Evolutionary conservation across 2,329 filamentous ascomycete species (phyloP), one percentile per base, ranked within the genome.

Genomic region (Exutisphaerella laricina): DNA sequence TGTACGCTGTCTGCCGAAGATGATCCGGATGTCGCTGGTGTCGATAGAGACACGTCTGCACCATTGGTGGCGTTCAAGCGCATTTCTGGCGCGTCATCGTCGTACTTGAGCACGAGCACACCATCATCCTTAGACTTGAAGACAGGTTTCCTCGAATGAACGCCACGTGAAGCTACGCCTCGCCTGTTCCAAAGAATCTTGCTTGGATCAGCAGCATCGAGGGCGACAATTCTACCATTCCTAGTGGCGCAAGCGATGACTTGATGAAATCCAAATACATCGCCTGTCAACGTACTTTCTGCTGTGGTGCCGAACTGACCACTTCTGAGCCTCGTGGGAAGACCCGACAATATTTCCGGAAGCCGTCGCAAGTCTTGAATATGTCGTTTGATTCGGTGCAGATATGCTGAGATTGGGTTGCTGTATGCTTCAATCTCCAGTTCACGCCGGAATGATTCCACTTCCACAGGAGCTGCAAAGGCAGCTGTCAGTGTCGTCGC

Each of bases 201-300:
- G 3, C 88, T 88, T 9, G 83, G 74, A 46, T 81, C 82, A 17
- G 82, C 86, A 23, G 82, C 79, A 63, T 95, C 82, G 14, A 98
- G 70, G 3, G 83, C 87, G 53, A 89, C 84, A 13, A 97, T 68
- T 51, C 85, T 82, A 10, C 89, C 89, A 43, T 80, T 82, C 41
- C 79, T 75, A 2, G 89, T 95, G 4, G 84, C 88, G 38, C 95
- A 71, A 44, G 96, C 72, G 4, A 89, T 77, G 22, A 90, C 70
- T 66, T 95, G 94, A 63, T 86, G 83, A 66, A 96, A 90, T 4
- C 90, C 90, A 63, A 97, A 97, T 28, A 74, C 79, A 57, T 92
- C 85, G 12, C 80, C 74, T 13, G 71, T 68, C n/a, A 83, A 69
- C 5, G 71, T 71, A 20, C 70, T 65, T 17, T 62, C 60, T 5